Base-by-base conservation (phyloP, 176 grass and related monocot genomes). In the Luzula sylvatica region DNA sequence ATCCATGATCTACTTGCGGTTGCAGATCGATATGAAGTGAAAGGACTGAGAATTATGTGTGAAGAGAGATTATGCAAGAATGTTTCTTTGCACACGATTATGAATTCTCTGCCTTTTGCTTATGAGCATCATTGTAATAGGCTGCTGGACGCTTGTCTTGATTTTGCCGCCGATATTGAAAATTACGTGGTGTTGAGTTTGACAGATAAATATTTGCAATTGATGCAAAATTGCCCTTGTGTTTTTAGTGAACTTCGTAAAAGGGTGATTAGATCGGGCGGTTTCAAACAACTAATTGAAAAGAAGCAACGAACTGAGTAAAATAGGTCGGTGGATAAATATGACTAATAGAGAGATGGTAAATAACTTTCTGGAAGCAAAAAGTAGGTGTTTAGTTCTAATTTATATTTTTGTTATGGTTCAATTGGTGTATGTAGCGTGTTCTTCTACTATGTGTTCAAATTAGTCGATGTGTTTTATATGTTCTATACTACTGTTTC, bases 71-170 rank as follows among this genome's bases (percentile, higher is more conserved):
- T 88, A 11, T 68, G 71, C 60, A 32, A 56, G 2, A 38, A 19
- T 55, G 28, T 83, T 15, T 52, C 65, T 2, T 19, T 55, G 0
- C 50, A 83, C n/a, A 75, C 65, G 0, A 50, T 83, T 16, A 52
- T 47, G 3, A 38, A n/a, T 28, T 72, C 13, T 2, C 41, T 83
- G 15, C 70, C 32, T 2, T 71, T 50, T 3, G 84, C 84, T 12
- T 78, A 82, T 24, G 67, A 26, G 11, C 24, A 82, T 24, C 65
- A 23, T 53, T 82, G 70, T 29, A 40, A 1, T 6, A 63, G 74
- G 61, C 46, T 88, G 15, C 78, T 71, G 45, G 51, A 7, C 0
- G 69, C 42, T 8, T 88, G 84, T 69, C 20, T 88, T 7, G 65
- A 55, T 0, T 82, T 88, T 50, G 50, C 71, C 4, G 26, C 46